phyloP scores from a whole-genome alignment of 2,329 filamentous ascomycete genomes.

The Scedosporium aurantiacum region DNA sequence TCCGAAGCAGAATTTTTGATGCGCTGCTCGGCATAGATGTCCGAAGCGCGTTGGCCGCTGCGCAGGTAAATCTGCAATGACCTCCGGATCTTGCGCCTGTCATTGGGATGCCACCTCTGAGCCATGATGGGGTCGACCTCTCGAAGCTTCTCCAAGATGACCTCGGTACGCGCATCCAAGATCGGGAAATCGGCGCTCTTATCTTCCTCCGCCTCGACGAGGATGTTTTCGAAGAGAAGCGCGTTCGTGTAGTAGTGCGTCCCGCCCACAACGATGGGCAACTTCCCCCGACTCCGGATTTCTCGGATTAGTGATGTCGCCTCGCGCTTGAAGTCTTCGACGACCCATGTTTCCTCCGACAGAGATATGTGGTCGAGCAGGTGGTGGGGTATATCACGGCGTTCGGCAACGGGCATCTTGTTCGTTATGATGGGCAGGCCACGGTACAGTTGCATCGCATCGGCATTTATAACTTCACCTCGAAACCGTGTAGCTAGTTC shows the following conservation, averaged over 20 bases:
- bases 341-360: constrained; percentile 71
- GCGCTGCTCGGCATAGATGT: constrained; percentile 75
- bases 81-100: constrained; percentile 76
- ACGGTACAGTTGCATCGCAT: constrained; percentile 95
- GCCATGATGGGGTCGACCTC: constrained; percentile 87
- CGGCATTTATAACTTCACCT: constrained; percentile 92
- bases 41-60: constrained; percentile 70
- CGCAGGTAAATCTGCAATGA: constrained; percentile 84
- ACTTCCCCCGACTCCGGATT: constrained; percentile 63
- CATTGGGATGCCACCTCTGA: constrained; percentile 84
- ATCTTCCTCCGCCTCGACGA: constrained; percentile 31
- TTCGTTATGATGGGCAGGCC: constrained; percentile 93
- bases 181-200: constrained; percentile 49
- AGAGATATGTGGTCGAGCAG: constrained; percentile 69
- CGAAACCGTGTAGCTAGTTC: constrained; percentile 73
- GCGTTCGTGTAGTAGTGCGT: constrained; percentile 93
- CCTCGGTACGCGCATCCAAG: constrained; percentile 57
- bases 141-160: constrained; percentile 59
- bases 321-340: constrained; percentile 63
- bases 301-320: constrained; percentile 61
- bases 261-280: constrained; percentile 87
- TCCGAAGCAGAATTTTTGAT: constrained; percentile 23
- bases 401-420: constrained; percentile 68
- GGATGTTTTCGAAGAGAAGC: constrained; percentile 66
- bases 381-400: constrained; percentile 75